Conservation (phyloP, 2,329 filamentous ascomycete species). For the Sporothrix luriei region DNA sequence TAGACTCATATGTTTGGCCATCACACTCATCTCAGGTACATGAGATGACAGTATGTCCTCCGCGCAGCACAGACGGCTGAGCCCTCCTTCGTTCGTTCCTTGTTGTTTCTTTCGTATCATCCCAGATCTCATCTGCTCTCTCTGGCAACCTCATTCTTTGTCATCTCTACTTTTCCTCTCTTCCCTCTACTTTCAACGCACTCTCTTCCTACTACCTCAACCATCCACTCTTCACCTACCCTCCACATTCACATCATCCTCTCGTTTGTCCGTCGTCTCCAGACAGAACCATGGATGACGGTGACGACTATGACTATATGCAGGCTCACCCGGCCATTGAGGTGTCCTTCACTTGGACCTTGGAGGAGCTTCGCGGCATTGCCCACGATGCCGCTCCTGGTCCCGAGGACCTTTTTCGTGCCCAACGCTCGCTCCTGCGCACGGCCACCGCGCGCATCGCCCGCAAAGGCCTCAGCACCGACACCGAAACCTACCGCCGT, state of each 20-base stretch:
- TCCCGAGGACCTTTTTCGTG: background rate
- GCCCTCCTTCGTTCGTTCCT: background rate
- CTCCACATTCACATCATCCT: background rate
- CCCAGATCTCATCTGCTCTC: background rate
- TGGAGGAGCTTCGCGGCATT: constrained; percentile 27
- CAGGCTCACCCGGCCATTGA: constrained; percentile 24
- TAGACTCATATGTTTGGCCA: background rate
- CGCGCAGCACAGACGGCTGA: background rate
- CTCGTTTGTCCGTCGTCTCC: background rate
- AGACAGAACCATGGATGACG: constrained; percentile 27
- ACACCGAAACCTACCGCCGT: constrained; percentile 33
- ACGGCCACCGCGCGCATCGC: constrained; percentile 16
- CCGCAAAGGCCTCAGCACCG: constrained; percentile 31
- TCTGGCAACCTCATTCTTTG: background rate
- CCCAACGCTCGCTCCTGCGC: constrained; percentile 30
- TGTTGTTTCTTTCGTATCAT: background rate
- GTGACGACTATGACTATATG: background rate
- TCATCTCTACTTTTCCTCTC: background rate
- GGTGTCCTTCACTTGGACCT: background rate
- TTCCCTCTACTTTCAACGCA: background rate
- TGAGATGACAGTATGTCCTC: background rate
- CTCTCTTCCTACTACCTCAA: too few species aligned
- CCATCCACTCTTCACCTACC: background rate
- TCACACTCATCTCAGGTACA: background rate
- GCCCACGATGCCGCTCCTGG: constrained; percentile 27